Evolutionary conservation across 108 stramenopile species (phyloP), one percentile per base, ranked within the genome.

Genomic region (Poteriospumella lacustris): DNA sequence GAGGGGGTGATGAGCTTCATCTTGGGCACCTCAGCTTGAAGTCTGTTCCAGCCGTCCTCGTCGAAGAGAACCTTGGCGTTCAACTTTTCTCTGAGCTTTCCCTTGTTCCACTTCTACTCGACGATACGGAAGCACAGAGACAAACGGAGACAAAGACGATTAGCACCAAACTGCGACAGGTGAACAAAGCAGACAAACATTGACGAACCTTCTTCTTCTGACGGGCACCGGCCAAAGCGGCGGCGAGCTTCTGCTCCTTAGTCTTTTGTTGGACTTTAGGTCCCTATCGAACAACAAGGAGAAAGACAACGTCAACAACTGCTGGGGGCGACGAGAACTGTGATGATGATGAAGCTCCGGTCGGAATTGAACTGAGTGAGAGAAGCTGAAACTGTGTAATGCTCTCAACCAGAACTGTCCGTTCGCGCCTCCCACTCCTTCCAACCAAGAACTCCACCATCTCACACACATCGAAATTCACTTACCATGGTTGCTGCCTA

Each of bases 181-280:
- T 36, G 12, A 36, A 19, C 12, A 39, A 56, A 5, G 36, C 9
- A 42, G 31, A 73, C 26, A 5, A 9, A 73, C 12, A 64, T 9
- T 12, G 31, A 64, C 60, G 24, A n/a, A 95, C 95, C 92, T 99
- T 99, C 91, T 97, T 97, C 93, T 97, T 97, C 85, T 94, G 92
- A 92, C 97, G 97, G 82, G 94, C 95, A 78, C 98, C 98, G 79
- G 97, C 98, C 91, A 97, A 94, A 90, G 96, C 94, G 87, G 99
- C 97, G 83, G 97, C 97, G 93, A 96, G 95, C 94, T 99, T 99
- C 75, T 96, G 95, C 83, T 99, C 99, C 92, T 99, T 99, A 79
- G 96, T 92, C 92, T 99, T 99, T 81, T 97, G 96, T 87, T 99
- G 99, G 78, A 77, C 60, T 24, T 64, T 64, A 34, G 60, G 60